Evolutionary conservation across 163 green algal genomes (phyloP), one percentile per base, ranked within the genome.

Genomic region (Prototheca wickerhamii): DNA sequence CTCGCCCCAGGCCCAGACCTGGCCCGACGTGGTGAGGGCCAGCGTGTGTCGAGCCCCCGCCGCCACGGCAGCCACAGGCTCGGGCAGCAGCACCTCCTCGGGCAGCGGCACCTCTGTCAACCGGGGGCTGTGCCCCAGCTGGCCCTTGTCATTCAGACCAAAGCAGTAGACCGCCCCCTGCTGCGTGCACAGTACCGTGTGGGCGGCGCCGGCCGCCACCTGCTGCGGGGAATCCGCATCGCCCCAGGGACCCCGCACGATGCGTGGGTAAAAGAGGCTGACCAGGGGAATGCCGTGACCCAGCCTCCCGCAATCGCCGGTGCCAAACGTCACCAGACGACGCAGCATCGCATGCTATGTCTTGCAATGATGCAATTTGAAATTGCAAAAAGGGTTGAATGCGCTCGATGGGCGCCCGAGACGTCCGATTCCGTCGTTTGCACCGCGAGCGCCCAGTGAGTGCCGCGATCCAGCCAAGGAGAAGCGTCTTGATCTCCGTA

Each of bases 11-110:
- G 70, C 66, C 80, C 81, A 89, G 31, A 89, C 73, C 33, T 72
- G 31, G 3, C 77, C 78, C 2, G 54, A 68, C 15, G 58, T 60
- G 63, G 64, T 76, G 53, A 84, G 30, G 28, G 78, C 76, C 56
- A 93, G 75, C 25, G 82, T 90, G 70, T 94, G 86, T 17, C 71
- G 82, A 76, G 91, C 76, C 3, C 88, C 88, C 59, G 82, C 87
- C 18, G 82, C 82, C 17, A 91, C 79, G 28, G 71, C 29, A 26
- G 23, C 32, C 1, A 86, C 81, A 3, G 40, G 21, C 42, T 85
- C 79, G 37, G 82, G 82, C 32, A 89, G 29, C 3, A 63, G 44
- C 21, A 84, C 75, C 60, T 84, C 80, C 1, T 73, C 60, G 6
- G 76, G 78, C 0, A 78, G 70, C 37, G 74, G 31, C 15, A 88